Conservation (phyloP, 768 basidiomycete genomes). For the Podaxis rugospora region DNA sequence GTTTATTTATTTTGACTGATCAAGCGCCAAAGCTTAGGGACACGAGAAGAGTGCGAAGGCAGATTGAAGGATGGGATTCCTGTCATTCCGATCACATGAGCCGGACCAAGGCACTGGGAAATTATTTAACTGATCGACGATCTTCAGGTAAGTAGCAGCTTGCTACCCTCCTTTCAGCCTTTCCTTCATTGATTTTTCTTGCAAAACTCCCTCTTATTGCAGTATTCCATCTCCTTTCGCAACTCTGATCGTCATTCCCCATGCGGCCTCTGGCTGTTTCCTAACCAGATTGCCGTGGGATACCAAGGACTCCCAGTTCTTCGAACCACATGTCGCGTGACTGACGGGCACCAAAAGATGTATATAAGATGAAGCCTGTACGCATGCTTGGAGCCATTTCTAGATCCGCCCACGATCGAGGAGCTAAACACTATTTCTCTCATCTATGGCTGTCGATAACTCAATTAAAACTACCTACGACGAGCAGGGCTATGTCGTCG, state of each 20-base stretch:
- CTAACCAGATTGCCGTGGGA: not conserved
- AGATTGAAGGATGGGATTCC: not conserved
- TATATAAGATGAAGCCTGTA: not conserved
- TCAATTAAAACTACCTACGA: slow-evolving; percentile 49
- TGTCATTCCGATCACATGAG: not conserved
- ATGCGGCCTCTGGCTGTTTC: not conserved
- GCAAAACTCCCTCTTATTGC: not conserved
- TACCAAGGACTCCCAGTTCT: not conserved
- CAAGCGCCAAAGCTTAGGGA: not conserved
- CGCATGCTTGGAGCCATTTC: not conserved
- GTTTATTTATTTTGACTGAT: not conserved
- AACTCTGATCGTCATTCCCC: not conserved
- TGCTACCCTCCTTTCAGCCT: not conserved
- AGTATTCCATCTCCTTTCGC: not conserved
- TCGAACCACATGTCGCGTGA: slow-evolving; percentile 1
- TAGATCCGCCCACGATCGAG: not conserved
- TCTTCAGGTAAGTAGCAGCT: no score
- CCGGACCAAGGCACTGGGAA: no score
- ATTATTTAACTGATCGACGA: no score
- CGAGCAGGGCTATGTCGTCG: slow-evolving; percentile 59
- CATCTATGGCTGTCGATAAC: not conserved
- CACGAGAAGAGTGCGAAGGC: not conserved
- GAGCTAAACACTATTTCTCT: not conserved
- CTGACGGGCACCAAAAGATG: not conserved
- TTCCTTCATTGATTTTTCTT: not conserved